Percentiles rank a stretch among this genome's conserved stretches.
These are phyloP conservation scores for Epichloe typhina DNA, from an alignment of 2,329 filamentous ascomycete genomes.

Conservation along the genomic window DNA sequence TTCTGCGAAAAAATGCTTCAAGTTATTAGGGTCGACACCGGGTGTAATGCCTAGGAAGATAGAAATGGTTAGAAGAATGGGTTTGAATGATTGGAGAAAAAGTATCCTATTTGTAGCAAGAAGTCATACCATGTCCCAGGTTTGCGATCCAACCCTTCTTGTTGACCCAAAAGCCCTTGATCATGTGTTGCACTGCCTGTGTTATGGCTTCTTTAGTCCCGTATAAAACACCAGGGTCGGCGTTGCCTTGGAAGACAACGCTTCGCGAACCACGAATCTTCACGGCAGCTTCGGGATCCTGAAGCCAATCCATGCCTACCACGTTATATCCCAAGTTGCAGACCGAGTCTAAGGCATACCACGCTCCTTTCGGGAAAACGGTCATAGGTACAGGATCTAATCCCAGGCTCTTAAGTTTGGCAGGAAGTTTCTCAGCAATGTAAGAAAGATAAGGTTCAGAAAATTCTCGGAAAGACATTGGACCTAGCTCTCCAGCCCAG, in stretches of 20 bases:
- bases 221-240: constrained; percentile 87
- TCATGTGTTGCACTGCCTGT: constrained; percentile 70
- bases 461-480: constrained; percentile 70
- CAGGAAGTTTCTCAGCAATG: constrained; percentile 71
- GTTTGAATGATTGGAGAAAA: neutral
- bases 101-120: neutral
- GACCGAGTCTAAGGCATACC: constrained; percentile 81
- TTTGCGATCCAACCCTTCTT: constrained; percentile 96
- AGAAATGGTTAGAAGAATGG: neutral
- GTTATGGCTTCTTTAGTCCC: constrained; percentile 74
- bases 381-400: constrained; percentile 85
- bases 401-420: constrained; percentile 57
- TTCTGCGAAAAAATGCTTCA: constrained; percentile 90
- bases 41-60: constrained; percentile 68
- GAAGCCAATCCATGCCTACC: constrained; percentile 88
- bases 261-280: constrained; percentile 62
- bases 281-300: constrained; percentile 75
- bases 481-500: constrained; percentile 90
- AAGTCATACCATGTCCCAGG: constrained; percentile 64
- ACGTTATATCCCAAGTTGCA: constrained; percentile 88
- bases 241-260: constrained; percentile 83
- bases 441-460: constrained; percentile 74
- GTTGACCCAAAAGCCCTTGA: constrained; percentile 64
- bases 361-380: constrained; percentile 94
- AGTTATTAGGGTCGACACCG: constrained; percentile 81